Percentiles rank a stretch among this genome's conserved stretches.
Evolutionary conservation across 1,284 basidiomycete species (phyloP).

Genomic region (Apiotrichum mycotoxinovorans): DNA sequence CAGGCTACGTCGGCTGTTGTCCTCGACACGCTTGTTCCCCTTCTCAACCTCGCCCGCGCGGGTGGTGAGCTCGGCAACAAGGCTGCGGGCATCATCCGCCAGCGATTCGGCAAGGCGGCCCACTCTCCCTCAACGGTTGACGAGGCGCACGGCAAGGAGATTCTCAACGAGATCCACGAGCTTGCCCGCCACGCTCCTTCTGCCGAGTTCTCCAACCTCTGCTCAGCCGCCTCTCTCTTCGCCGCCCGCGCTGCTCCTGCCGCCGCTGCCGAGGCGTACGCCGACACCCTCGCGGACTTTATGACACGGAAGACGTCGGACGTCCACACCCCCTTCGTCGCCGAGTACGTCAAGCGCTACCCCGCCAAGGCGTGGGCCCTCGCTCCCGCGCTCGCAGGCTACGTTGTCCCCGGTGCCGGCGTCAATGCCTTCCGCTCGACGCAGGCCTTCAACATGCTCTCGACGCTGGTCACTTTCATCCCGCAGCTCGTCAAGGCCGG

Average conservation of each 20-base stretch:
- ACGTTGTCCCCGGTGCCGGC: slow-evolving; percentile 49
- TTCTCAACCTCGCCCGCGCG: slow-evolving; percentile 67
- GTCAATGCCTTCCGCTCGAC: slow-evolving; percentile 70
- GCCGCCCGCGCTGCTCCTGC: slow-evolving; percentile 60
- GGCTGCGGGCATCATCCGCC: slow-evolving; percentile 70
- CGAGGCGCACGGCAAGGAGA: slow-evolving; percentile 39
- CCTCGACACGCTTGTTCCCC: slow-evolving; percentile 66
- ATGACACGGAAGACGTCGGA: slow-evolving; percentile 73
- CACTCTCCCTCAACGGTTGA: slow-evolving; percentile 55
- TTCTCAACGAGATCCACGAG: slow-evolving; percentile 67
- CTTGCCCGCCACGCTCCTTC: slow-evolving; percentile 65
- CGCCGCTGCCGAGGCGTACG: slow-evolving; percentile 54
- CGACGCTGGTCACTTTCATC: slow-evolving; percentile 62
- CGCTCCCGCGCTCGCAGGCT: slow-evolving; percentile 61
- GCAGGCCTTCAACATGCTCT: slow-evolving; percentile 71
- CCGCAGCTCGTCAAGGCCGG: slow-evolving; percentile 54
- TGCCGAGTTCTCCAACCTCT: slow-evolving; percentile 63
- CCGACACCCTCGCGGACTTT: slow-evolving; percentile 70
- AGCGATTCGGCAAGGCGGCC: slow-evolving; percentile 65
- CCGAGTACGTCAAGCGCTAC: slow-evolving; percentile 70
- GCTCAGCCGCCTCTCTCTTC: slow-evolving; percentile 70
- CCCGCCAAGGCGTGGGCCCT: slow-evolving; percentile 63
- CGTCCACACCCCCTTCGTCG: slow-evolving; percentile 71
- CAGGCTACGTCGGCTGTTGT: slow-evolving; percentile 67
- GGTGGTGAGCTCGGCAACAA: slow-evolving; percentile 75